Conservation (phyloP, 495 filamentous ascomycete genomes). For the Haplographium delicatum region DNA sequence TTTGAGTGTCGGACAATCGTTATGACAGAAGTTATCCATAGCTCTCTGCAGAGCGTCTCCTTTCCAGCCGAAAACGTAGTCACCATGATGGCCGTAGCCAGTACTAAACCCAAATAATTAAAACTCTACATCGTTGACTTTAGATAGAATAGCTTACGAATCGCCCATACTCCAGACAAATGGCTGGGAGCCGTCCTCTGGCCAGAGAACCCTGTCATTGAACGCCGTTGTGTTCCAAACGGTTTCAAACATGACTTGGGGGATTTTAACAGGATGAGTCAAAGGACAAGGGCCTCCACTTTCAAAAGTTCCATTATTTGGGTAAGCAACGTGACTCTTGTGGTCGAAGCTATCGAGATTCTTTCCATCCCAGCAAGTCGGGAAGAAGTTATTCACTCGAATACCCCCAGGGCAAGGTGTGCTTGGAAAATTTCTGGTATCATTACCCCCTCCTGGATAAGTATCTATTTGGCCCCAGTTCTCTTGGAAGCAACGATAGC, state of each 20-base stretch:
- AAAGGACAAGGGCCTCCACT: slow-evolving; percentile 39
- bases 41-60: slow-evolving; percentile 54
- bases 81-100: slow-evolving; percentile 50
- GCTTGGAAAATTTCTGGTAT: slow-evolving; percentile 39
- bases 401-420: slow-evolving; percentile 42
- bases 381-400: slow-evolving; percentile 44
- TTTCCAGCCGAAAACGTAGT: slow-evolving; percentile 78
- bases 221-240: slow-evolving; percentile 37
- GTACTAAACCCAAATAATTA: slow-evolving; percentile 34
- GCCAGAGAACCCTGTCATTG: slow-evolving; percentile 35
- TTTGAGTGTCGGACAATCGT: neutral
- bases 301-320: slow-evolving; percentile 31
- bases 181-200: slow-evolving; percentile 36
- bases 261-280: slow-evolving; percentile 50
- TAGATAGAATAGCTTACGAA: neutral
- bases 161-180: slow-evolving; percentile 47
- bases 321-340: slow-evolving; percentile 42
- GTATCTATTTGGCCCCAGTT: slow-evolving; percentile 39
- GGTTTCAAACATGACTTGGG: slow-evolving; percentile 39
- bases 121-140: neutral
- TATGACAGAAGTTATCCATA: slow-evolving; percentile 34
- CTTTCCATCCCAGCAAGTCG: slow-evolving; percentile 77
- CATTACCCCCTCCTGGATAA: slow-evolving; percentile 44
- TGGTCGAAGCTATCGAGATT: slow-evolving; percentile 52
- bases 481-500: slow-evolving; percentile 42